phyloP scores from a whole-genome alignment of 176 grass and related monocot species.

The Musa schizocarpa region DNA sequence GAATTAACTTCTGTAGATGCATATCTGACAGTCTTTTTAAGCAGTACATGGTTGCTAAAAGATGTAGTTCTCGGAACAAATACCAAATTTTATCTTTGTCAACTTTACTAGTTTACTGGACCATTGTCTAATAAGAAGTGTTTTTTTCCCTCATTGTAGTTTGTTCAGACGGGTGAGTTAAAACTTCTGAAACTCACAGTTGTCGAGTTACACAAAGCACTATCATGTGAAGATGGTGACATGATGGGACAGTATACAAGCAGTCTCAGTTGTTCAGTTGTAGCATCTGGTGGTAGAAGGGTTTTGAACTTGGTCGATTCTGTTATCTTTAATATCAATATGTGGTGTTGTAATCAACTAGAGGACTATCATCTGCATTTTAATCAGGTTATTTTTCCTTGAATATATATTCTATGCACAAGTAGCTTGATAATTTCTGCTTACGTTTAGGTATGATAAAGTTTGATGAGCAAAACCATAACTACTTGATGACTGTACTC shows the following conservation, averaged over 20 bases:
- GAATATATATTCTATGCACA: background rate
- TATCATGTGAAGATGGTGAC: slow-evolving; percentile 30
- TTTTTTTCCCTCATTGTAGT: slow-evolving; percentile 27
- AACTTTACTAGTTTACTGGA: background rate
- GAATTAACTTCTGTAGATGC: too few species aligned
- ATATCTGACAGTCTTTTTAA: too few species aligned
- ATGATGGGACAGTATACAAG: slow-evolving; percentile 49
- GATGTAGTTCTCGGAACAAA: background rate
- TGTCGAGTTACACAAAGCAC: slow-evolving; percentile 44
- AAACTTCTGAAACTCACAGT: slow-evolving; percentile 55
- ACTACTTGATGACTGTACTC: too few species aligned
- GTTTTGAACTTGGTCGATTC: slow-evolving; percentile 53
- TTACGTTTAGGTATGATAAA: too few species aligned
- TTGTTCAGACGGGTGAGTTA: slow-evolving; percentile 55
- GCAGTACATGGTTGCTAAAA: too few species aligned
- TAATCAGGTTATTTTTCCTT: slow-evolving; percentile 40
- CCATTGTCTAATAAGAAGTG: background rate
- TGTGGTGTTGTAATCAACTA: slow-evolving; percentile 55
- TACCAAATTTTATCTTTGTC: background rate
- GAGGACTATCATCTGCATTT: slow-evolving; percentile 74
- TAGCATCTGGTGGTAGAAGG: slow-evolving; percentile 28
- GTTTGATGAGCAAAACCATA: too few species aligned
- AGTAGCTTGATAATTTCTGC: slow-evolving; percentile 5
- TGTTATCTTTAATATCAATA: slow-evolving; percentile 47
- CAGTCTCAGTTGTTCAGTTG: slow-evolving; percentile 61